Evolutionary conservation across 352 stramenopile genomes (phyloP), one percentile per base, ranked within the genome.

Genomic region (Globisporangium spiculum): DNA sequence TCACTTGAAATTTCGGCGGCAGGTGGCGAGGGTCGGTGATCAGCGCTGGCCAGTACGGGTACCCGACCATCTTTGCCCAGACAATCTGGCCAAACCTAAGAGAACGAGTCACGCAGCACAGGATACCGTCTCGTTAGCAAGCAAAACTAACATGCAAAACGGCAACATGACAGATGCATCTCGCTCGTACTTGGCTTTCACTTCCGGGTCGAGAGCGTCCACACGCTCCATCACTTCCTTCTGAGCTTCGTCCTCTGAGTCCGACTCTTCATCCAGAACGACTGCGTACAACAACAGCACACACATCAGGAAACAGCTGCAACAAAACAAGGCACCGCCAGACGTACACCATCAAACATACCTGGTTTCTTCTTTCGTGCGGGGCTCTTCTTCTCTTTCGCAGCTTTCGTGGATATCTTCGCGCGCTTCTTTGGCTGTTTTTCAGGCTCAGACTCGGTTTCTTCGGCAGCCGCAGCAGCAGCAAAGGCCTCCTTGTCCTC

Each of bases 11-110:
- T n/a, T 83, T 80, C n/a, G 24, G 1, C 1, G 78, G 73, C 58
- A 93, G 55, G 30, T 80, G 67, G 0, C 78, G 73, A 22, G 86
- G 88, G 58, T 93, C 83, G 22, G 77, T 83, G 63, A 95, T 90
- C 53, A 94, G 71, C 30, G 75, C 84, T 24, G 88, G 88, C 88
- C 88, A 95, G 74, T 88, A 95, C 46, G 88, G 88, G 60, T 87
- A 95, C 3, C 88, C 80, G 8, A 74, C 75, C 85, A 95, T 95
- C 62, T 89, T 91, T n/a, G 78, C 84, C 88, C 88, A 95, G 57
- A 88, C 83, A 54, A 95, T 87, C 62, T 83, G 68, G 56, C 88
- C 88, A 71, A 90, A 95, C 60, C 83, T 89, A 52, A 12, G 16
- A 60, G 27, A 24, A 3, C 58, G 12, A 27, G 30, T 1, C 5